These are phyloP conservation scores for Mycosphaerelloides madeirae DNA, from an alignment of 2,329 filamentous ascomycete species.

Conservation along the genomic window DNA sequence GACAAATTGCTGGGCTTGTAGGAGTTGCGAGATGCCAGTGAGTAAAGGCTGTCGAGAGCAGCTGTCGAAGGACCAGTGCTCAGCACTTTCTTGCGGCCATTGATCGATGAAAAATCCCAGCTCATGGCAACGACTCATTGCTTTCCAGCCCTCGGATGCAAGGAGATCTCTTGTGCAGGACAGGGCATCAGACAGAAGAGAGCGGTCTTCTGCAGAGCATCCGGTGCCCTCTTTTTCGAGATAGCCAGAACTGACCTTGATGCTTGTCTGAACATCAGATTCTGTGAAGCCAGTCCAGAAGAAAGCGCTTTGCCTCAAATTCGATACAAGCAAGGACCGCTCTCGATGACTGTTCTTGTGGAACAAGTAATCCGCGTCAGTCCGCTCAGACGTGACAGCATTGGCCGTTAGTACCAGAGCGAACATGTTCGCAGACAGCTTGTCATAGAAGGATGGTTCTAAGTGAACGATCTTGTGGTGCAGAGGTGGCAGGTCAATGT, in stretches of 20 bases:
- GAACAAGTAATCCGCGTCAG: slow-evolving; percentile 84
- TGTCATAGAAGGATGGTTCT: slow-evolving; percentile 80
- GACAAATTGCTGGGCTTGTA: slow-evolving; percentile 54
- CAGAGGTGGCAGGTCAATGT: slow-evolving; percentile 65
- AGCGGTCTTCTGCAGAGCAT: slow-evolving; percentile 58
- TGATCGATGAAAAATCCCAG: slow-evolving; percentile 67
- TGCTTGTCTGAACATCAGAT: slow-evolving; percentile 57
- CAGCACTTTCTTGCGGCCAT: slow-evolving; percentile 59
- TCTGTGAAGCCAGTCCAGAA: slow-evolving; percentile 74
- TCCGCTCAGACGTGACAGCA: slow-evolving; percentile 78
- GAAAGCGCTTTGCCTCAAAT: slow-evolving; percentile 78
- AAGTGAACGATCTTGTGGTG: slow-evolving; percentile 67
- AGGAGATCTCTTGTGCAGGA: slow-evolving; percentile 57
- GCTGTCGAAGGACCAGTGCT: slow-evolving; percentile 61
- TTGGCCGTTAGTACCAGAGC: slow-evolving; percentile 80
- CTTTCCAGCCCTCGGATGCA: slow-evolving; percentile 58
- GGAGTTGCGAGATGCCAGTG: slow-evolving; percentile 54
- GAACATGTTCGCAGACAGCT: slow-evolving; percentile 77
- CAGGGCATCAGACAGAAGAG: slow-evolving; percentile 61
- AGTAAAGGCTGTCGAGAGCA: slow-evolving; percentile 46
- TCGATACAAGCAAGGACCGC: slow-evolving; percentile 65
- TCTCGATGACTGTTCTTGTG: slow-evolving; percentile 66
- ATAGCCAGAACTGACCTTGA: slow-evolving; percentile 65
- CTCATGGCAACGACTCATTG: slow-evolving; percentile 68
- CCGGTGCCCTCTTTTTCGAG: slow-evolving; percentile 56